Conservation (phyloP, 2,329 filamentous ascomycete genomes). For the Stagonosporopsis chrysanthemi region DNA sequence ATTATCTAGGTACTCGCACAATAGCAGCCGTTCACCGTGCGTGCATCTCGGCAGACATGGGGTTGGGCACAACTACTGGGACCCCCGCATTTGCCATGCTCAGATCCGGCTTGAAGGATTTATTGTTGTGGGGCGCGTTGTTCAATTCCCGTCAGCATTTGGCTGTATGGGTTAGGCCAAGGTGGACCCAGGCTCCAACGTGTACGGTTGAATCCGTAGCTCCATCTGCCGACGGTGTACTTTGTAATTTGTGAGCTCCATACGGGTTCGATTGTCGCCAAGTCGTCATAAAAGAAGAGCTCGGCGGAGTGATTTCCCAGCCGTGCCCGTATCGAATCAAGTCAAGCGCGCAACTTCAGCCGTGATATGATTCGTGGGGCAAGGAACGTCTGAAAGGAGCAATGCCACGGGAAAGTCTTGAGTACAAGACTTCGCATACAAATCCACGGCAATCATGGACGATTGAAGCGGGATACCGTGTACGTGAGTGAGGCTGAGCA, state of each 20-base stretch:
- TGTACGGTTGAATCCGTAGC: constrained; percentile 19
- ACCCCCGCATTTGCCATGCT: constrained; percentile 9
- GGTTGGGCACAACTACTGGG: background rate
- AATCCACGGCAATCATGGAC: too few relatives aligned
- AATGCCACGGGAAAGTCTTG: constrained; percentile 17
- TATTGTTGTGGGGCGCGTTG: constrained; percentile 5
- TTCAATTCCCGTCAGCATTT: constrained; percentile 6
- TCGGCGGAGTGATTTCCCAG: constrained; percentile 28
- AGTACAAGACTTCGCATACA: background rate
- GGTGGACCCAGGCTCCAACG: constrained; percentile 25
- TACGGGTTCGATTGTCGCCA: background rate
- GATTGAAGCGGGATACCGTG: too few relatives aligned
- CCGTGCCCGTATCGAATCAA: constrained; percentile 32
- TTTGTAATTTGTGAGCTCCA: too few relatives aligned
- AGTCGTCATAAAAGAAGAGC: constrained; percentile 28
- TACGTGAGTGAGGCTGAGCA: constrained; percentile 1
- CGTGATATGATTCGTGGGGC: constrained; percentile 35
- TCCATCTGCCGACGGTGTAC: background rate
- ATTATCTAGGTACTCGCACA: background rate
- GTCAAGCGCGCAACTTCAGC: too few relatives aligned
- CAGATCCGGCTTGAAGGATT: constrained; percentile 3
- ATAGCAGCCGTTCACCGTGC: background rate
- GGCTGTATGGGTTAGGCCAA: constrained; percentile 27
- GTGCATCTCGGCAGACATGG: constrained; percentile 6
- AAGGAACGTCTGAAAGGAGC: constrained; percentile 24